phyloP scores from a whole-genome alignment of 2,329 filamentous ascomycete species.

The Clonostachys rhizophaga region DNA sequence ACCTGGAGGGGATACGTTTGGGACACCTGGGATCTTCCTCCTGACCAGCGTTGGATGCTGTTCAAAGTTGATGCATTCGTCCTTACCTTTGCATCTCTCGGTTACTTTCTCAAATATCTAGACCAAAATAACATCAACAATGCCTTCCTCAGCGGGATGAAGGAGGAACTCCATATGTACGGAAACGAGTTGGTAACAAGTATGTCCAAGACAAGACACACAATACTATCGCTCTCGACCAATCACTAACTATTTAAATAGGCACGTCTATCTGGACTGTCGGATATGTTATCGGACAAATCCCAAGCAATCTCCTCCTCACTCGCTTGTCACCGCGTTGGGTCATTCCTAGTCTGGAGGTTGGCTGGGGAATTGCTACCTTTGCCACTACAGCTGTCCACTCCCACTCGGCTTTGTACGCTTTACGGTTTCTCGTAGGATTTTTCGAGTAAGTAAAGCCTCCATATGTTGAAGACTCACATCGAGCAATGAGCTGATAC shows the following conservation, averaged over 20 bases:
- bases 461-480: no score
- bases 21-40: no score
- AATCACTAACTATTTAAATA: slow-evolving; percentile 5
- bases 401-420: slow-evolving; percentile 42
- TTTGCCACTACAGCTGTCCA: slow-evolving; percentile 47
- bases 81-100: no score
- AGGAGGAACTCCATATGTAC: slow-evolving; percentile 43
- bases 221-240: slow-evolving; percentile 18
- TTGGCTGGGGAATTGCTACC: slow-evolving; percentile 52
- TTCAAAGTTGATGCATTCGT: no score
- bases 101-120: slow-evolving; percentile 35
- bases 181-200: slow-evolving; percentile 49
- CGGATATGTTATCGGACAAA: slow-evolving; percentile 43
- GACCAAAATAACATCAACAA: slow-evolving; percentile 42
- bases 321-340: slow-evolving; percentile 33
- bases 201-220: slow-evolving; percentile 49
- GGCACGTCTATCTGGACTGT: slow-evolving; percentile 31
- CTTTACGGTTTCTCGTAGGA: slow-evolving; percentile 49
- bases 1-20: no score
- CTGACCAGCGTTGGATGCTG: no score
- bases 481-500: slow-evolving; percentile 7
- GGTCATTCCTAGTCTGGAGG: slow-evolving; percentile 43
- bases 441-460: slow-evolving; percentile 34
- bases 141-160: slow-evolving; percentile 49
- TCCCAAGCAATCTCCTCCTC: slow-evolving; percentile 48